These are phyloP conservation scores for Melanopsichium pennsylvanicum DNA, from an alignment of 1,284 basidiomycete genomes.

Conservation along the genomic window DNA sequence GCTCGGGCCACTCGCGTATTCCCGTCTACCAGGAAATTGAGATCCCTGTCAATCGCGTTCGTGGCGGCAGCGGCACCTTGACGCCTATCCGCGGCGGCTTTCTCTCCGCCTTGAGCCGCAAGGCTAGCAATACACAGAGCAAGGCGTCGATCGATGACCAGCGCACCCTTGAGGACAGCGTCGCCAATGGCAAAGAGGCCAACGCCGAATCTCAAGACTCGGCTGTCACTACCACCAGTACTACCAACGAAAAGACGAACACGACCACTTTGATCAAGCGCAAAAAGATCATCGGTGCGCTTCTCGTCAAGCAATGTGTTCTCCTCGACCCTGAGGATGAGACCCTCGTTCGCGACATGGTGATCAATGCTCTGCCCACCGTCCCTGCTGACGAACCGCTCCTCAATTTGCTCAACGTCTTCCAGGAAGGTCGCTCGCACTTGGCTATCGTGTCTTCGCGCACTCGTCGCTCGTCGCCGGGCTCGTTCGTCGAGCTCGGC, in stretches of 20 bases:
- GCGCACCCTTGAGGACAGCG: constrained; percentile 36
- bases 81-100: constrained; percentile 41
- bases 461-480: constrained; percentile 41
- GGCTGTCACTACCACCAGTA: constrained; percentile 67
- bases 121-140: constrained; percentile 64
- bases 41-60: constrained; percentile 36
- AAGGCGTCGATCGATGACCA: constrained; percentile 27
- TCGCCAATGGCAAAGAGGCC: constrained; percentile 21
- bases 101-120: constrained; percentile 35
- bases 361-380: constrained; percentile 79
- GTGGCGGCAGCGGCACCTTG: constrained; percentile 32
- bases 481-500: constrained; percentile 61
- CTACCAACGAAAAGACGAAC: constrained; percentile 3
- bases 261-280: constrained; percentile 50
- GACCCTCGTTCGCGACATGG: constrained; percentile 61
- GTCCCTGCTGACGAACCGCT: constrained; percentile 86
- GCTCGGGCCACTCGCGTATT: constrained; percentile 77
- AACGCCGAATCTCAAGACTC: constrained; percentile 48
- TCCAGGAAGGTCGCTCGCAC: constrained; percentile 88
- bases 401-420: constrained; percentile 84
- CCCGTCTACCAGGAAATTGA: constrained; percentile 69
- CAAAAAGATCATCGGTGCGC: constrained; percentile 81
- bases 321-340: constrained; percentile 81
- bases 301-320: constrained; percentile 86
- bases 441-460: constrained; percentile 80